These are phyloP conservation scores for Phytophthora pinifolia DNA, from an alignment of 352 stramenopile species.

Conservation along the genomic window DNA sequence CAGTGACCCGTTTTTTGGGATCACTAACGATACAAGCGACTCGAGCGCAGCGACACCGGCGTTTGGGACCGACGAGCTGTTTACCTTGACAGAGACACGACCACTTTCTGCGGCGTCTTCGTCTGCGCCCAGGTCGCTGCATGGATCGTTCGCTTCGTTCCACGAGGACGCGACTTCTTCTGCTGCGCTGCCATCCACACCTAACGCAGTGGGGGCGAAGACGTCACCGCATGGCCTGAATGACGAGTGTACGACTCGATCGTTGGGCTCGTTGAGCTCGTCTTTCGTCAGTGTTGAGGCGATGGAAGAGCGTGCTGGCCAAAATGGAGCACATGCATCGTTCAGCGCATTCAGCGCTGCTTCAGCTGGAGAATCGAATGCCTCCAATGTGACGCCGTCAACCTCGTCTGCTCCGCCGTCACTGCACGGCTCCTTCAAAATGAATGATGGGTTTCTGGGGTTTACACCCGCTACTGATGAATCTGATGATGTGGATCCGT, in stretches of 20 bases:
- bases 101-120: conserved; percentile 19
- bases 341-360: conserved; percentile 16
- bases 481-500: conserved; percentile 27
- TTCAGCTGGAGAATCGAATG: conserved; percentile 6
- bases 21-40: conserved; percentile 22
- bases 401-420: conserved; percentile 33
- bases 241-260: conserved; percentile 23
- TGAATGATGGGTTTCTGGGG: conserved; percentile 18
- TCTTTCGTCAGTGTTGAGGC: conserved; percentile 28
- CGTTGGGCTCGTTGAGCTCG: conserved; percentile 30
- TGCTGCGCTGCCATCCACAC: background rate
- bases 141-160: conserved; percentile 34
- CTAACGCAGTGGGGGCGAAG: conserved; percentile 1
- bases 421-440: conserved; percentile 34
- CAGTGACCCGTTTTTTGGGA: conserved; percentile 40
- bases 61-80: conserved; percentile 37
- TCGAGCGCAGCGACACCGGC: conserved; percentile 4
- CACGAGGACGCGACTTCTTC: conserved; percentile 21
- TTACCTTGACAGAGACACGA: conserved; percentile 23
- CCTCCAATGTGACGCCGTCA: background rate
- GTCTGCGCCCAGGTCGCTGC: conserved; percentile 31
- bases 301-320: conserved; percentile 9
- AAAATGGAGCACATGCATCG: conserved; percentile 7
- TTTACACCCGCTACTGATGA: conserved; percentile 19
- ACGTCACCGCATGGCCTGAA: conserved; percentile 15